Percentiles rank a stretch among this genome's conserved stretches.
phyloP scores from a whole-genome alignment of 129 eudicot species.

The Flaveria sonorensis region DNA sequence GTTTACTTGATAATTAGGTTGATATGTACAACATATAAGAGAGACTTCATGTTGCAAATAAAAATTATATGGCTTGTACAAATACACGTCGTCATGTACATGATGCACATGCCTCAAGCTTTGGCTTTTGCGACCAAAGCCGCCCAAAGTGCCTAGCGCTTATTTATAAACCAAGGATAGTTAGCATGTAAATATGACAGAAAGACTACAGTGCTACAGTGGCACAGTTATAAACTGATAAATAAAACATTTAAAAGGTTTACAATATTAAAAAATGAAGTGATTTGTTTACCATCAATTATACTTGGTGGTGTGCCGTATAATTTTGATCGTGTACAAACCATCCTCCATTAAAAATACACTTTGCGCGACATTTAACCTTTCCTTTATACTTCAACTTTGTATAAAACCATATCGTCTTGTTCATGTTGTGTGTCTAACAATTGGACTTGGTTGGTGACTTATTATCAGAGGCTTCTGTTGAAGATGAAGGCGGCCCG shows the following conservation, averaged over 20 bases:
- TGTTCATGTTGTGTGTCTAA: slow-evolving; percentile 6
- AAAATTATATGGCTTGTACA: no score
- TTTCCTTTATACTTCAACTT: neutral
- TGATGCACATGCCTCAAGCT: no score
- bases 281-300: no score
- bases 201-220: neutral
- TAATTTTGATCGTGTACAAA: neutral
- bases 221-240: neutral
- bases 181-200: neutral
- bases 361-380: neutral
- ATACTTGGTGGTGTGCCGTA: neutral
- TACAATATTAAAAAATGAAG: no score
- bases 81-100: no score
- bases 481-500: slow-evolving; percentile 16
- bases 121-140: no score
- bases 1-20: no score
- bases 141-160: no score
- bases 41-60: no score
- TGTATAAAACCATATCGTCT: neutral
- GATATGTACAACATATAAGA: no score
- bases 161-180: neutral
- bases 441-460: slow-evolving; percentile 7
- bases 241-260: neutral
- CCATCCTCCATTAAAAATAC: neutral
- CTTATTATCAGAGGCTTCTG: slow-evolving; percentile 16